phyloP scores from a whole-genome alignment of 495 filamentous ascomycete genomes.

The Penicillium roqueforti region DNA sequence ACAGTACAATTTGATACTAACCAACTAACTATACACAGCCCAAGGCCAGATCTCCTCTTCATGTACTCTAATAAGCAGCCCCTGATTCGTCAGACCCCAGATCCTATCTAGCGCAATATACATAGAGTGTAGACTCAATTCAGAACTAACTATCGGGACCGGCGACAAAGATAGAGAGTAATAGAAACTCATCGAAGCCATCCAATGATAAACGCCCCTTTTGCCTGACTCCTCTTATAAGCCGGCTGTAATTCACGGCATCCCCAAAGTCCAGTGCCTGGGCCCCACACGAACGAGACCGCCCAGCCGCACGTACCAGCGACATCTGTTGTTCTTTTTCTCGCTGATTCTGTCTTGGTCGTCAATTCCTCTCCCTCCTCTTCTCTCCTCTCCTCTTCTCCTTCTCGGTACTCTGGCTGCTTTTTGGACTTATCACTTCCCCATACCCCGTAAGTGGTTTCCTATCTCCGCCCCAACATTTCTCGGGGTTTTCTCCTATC shows the following conservation, averaged over 20 bases:
- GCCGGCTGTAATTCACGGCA: slow-evolving; percentile 28
- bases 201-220: background rate
- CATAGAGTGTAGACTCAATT: background rate
- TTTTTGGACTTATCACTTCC: slow-evolving; percentile 5
- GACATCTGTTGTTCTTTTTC: slow-evolving; percentile 5
- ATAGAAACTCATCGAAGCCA: background rate
- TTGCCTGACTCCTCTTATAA: background rate
- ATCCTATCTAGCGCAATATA: background rate
- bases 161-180: background rate
- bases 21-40: no score
- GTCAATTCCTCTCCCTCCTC: background rate
- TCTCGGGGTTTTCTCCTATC: slow-evolving; percentile 7
- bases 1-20: no score
- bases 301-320: slow-evolving; percentile 16
- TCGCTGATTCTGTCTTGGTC: slow-evolving; percentile 4
- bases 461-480: slow-evolving; percentile 1
- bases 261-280: slow-evolving; percentile 9
- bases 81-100: slow-evolving; percentile 20
- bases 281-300: slow-evolving; percentile 17
- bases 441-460: slow-evolving; percentile 2
- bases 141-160: background rate
- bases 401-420: slow-evolving; percentile 2
- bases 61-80: slow-evolving; percentile 25
- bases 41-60: slow-evolving; percentile 8
- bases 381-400: slow-evolving; percentile 12